Percentiles rank a stretch among this genome's conserved stretches.
Evolutionary conservation across 2,329 filamentous ascomycete genomes (phyloP).

Genomic region (Cladosporium sp.): DNA sequence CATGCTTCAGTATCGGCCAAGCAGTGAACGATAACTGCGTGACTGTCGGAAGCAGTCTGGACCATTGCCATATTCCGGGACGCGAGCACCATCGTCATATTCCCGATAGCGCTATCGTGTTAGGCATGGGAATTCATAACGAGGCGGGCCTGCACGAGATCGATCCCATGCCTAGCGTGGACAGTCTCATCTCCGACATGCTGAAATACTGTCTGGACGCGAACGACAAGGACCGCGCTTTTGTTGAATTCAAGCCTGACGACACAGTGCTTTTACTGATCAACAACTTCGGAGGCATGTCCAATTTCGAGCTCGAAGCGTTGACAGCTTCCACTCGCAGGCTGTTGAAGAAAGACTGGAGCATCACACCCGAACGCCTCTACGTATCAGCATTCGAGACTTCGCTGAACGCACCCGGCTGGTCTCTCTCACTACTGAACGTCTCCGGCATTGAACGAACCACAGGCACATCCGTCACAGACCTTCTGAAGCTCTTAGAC

Average conservation of each 20-base stretch:
- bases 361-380: slow-evolving; percentile 51
- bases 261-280: slow-evolving; percentile 52
- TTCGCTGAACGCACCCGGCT: slow-evolving; percentile 58
- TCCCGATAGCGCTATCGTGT: slow-evolving; percentile 39
- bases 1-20: slow-evolving; percentile 48
- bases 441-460: slow-evolving; percentile 49
- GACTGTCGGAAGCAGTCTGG: slow-evolving; percentile 54
- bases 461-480: slow-evolving; percentile 42
- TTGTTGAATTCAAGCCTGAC: slow-evolving; percentile 49
- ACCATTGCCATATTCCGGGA: slow-evolving; percentile 57
- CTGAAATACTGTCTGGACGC: slow-evolving; percentile 52
- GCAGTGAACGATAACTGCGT: slow-evolving; percentile 50
- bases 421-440: slow-evolving; percentile 58
- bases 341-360: slow-evolving; percentile 51
- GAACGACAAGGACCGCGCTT: slow-evolving; percentile 51
- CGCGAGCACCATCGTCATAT: slow-evolving; percentile 51
- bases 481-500: slow-evolving; percentile 53
- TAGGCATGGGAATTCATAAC: slow-evolving; percentile 56
- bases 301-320: slow-evolving; percentile 51
- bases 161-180: slow-evolving; percentile 51
- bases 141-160: slow-evolving; percentile 52
- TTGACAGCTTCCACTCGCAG: slow-evolving; percentile 46
- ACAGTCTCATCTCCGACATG: slow-evolving; percentile 52
- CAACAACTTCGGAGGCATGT: slow-evolving; percentile 54
- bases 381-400: slow-evolving; percentile 55